Evolutionary conservation across 768 basidiomycete species (phyloP).

Genomic region (Tylopilus vinaceipallidus): DNA sequence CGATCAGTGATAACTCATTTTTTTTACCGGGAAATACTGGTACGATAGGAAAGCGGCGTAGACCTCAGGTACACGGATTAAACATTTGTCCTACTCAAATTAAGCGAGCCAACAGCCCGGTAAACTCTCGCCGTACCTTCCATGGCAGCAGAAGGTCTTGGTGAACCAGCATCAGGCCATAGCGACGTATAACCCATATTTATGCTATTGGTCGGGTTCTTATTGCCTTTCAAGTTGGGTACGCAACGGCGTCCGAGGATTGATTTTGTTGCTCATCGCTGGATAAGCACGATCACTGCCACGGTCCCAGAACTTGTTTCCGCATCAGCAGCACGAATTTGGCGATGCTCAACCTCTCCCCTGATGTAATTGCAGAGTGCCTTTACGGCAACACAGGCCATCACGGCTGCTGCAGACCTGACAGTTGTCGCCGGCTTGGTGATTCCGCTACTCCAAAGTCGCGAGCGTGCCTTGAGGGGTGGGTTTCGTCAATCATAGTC

Average conservation of each 20-base stretch:
- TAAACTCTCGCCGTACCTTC: neutral
- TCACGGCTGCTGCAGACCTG: no score
- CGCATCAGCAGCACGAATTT: neutral
- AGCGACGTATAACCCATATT: neutral
- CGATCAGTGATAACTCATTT: slow-evolving; percentile 1
- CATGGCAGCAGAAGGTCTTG: neutral
- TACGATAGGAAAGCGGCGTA: neutral
- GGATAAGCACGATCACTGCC: slow-evolving; percentile 1
- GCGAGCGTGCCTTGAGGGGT: neutral
- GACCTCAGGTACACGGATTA: no score
- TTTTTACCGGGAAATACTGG: slow-evolving; percentile 8
- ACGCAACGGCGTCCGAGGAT: neutral
- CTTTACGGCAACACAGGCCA: no score
- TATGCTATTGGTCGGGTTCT: neutral
- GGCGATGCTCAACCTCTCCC: no score
- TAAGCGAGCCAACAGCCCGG: no score
- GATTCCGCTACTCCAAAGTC: no score
- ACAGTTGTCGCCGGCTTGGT: no score
- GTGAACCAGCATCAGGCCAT: neutral
- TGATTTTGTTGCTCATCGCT: neutral
- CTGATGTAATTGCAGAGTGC: no score
- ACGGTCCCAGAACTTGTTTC: neutral
- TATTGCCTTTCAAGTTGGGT: slow-evolving; percentile 2
- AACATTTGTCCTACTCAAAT: no score
- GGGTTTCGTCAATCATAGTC: neutral